Percentiles rank a stretch among this genome's conserved stretches.
Conservation (phyloP, 2,329 filamentous ascomycete genomes). For the Teratosphaeriaceae sp. region DNA sequence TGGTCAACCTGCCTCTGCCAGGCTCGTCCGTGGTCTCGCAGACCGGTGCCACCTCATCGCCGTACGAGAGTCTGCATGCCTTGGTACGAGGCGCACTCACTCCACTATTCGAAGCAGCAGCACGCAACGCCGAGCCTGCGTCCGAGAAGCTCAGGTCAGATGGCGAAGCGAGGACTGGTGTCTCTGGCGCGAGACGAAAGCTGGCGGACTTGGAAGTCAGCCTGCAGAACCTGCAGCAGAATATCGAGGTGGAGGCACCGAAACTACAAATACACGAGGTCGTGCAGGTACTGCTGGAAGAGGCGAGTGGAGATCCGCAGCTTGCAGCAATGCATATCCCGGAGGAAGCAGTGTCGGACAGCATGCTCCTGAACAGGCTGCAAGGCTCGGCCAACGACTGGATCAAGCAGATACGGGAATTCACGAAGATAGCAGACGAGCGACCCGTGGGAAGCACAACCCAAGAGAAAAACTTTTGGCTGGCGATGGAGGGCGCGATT, state of each 20-base stretch:
- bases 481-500: slow-evolving; percentile 91
- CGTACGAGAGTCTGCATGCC: slow-evolving; percentile 88
- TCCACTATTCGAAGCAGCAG: slow-evolving; percentile 96
- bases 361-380: slow-evolving; percentile 84
- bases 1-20: slow-evolving; percentile 83
- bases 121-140: slow-evolving; percentile 68
- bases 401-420: slow-evolving; percentile 97
- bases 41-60: slow-evolving; percentile 57
- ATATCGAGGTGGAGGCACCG: slow-evolving; percentile 93
- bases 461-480: slow-evolving; percentile 98
- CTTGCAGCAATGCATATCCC: slow-evolving; percentile 76
- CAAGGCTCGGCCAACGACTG: slow-evolving; percentile 93
- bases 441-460: slow-evolving; percentile 72
- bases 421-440: slow-evolving; percentile 90
- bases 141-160: slow-evolving; percentile 65
- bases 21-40: slow-evolving; percentile 52
- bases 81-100: slow-evolving; percentile 85
- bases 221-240: slow-evolving; percentile 87
- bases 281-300: slow-evolving; percentile 77
- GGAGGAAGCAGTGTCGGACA: slow-evolving; percentile 70
- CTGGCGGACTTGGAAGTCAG: slow-evolving; percentile 90
- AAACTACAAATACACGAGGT: slow-evolving; percentile 81
- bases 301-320: slow-evolving; percentile 58
- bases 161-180: slow-evolving; percentile 85
- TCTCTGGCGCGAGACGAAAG: slow-evolving; percentile 95